A percentile compares a stretch with the other conserved stretches of the same genome.
phyloP scores from a whole-genome alignment of 2,329 filamentous ascomycete species.

The Stemphylium vesicarium region DNA sequence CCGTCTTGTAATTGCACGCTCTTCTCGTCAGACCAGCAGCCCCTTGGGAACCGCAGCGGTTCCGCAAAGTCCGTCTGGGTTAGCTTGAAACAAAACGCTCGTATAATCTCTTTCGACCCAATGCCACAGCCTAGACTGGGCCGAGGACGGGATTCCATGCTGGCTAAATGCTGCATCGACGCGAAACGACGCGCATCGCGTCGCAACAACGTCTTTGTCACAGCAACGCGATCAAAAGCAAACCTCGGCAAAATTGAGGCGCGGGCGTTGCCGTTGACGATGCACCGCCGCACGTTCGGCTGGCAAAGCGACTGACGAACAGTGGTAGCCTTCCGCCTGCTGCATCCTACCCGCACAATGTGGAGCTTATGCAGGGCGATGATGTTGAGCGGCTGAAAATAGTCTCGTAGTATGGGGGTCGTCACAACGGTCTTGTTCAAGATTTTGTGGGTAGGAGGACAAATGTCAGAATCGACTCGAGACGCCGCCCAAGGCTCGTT shows the following conservation, averaged over 20 bases:
- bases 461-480: not conserved
- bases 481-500: not conserved
- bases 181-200: not conserved
- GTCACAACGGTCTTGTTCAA: too few species aligned
- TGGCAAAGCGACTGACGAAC: slow-evolving; percentile 4
- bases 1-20: not conserved
- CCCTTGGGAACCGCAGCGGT: not conserved
- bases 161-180: too few species aligned
- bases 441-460: too few species aligned
- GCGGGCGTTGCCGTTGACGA: not conserved
- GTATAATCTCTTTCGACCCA: not conserved
- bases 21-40: not conserved
- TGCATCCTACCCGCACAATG: slow-evolving; percentile 8
- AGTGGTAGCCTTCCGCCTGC: slow-evolving; percentile 5
- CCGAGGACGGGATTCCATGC: too few species aligned
- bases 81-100: not conserved
- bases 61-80: not conserved
- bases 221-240: slow-evolving; percentile 11
- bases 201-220: not conserved
- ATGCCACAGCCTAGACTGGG: too few species aligned
- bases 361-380: slow-evolving; percentile 20
- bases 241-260: slow-evolving; percentile 1
- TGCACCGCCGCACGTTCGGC: slow-evolving; percentile 8
- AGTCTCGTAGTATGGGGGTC: slow-evolving; percentile 9
- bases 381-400: slow-evolving; percentile 1